Conservation (phyloP, 1,284 basidiomycete genomes). For the Pseudozyma hubeiensis region DNA sequence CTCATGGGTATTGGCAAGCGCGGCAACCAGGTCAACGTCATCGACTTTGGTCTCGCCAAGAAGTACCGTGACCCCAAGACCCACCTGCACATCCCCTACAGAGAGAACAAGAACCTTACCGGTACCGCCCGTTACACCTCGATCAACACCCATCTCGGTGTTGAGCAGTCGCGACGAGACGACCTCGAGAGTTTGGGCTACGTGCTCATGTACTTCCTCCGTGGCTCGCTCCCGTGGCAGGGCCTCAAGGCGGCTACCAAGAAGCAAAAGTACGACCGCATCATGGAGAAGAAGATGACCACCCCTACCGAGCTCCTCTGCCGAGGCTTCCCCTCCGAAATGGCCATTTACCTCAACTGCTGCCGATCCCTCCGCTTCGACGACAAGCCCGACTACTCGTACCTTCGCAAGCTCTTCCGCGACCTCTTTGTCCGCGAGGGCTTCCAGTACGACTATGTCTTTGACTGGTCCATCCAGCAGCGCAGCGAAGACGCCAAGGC, state of each 20-base stretch:
- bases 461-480: conserved; percentile 69
- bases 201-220: conserved; percentile 69
- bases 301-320: conserved; percentile 69
- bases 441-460: conserved; percentile 70
- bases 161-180: conserved; percentile 71
- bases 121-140: conserved; percentile 99
- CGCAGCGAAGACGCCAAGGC: conserved; percentile 59
- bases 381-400: conserved; percentile 69
- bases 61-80: conserved; percentile 99
- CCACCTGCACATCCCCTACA: conserved; percentile 97
- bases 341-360: conserved; percentile 70
- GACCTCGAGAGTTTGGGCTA: conserved; percentile 68
- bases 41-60: conserved; percentile 99
- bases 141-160: conserved; percentile 98
- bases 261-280: conserved; percentile 70
- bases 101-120: conserved; percentile 99
- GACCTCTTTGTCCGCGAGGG: conserved; percentile 70
- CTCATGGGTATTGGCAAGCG: conserved; percentile 99
- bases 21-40: conserved; percentile 99
- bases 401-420: conserved; percentile 69
- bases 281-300: conserved; percentile 70
- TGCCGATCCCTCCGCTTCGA: conserved; percentile 69
- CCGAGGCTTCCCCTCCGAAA: conserved; percentile 69
- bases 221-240: conserved; percentile 68
- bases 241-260: conserved; percentile 68